Conservation (phyloP, 2,329 filamentous ascomycete species). For the Trichoderma polysporum region DNA sequence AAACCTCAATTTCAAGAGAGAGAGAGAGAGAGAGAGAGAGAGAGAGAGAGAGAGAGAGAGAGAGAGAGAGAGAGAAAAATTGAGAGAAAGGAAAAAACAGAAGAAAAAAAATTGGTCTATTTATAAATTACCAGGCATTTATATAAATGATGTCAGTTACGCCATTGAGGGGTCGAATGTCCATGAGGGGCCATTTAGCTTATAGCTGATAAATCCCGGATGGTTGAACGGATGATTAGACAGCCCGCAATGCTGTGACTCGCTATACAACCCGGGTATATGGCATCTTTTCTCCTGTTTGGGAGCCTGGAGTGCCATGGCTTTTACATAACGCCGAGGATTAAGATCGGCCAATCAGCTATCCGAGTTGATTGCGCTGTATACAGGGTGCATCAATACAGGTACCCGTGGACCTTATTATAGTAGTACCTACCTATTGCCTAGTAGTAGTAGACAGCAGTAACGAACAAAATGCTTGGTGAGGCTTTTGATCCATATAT, state of each 20-base stretch:
- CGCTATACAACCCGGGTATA: not conserved
- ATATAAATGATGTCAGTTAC: constrained; percentile 9
- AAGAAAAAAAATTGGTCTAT: not conserved
- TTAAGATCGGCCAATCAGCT: not conserved
- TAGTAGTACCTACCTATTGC: not conserved
- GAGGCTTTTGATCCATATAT: not conserved
- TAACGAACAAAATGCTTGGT: not conserved
- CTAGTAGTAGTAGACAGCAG: not conserved
- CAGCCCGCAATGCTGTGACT: not conserved
- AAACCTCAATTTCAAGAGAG: no score
- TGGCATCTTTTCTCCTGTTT: constrained; percentile 1
- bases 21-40: no score
- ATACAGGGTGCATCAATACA: not conserved
- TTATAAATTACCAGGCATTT: not conserved
- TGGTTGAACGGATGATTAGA: not conserved
- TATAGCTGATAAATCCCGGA: not conserved
- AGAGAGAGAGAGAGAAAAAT: not conserved
- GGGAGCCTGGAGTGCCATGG: not conserved
- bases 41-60: no score
- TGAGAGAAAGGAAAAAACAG: no score
- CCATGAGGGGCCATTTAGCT: constrained; percentile 3
- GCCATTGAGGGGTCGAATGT: not conserved
- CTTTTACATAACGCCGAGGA: not conserved
- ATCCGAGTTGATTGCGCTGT: not conserved
- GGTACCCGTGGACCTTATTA: no score